phyloP scores from a whole-genome alignment of 2,329 filamentous ascomycete genomes.

The Aspergillus pseudoviridinutans region DNA sequence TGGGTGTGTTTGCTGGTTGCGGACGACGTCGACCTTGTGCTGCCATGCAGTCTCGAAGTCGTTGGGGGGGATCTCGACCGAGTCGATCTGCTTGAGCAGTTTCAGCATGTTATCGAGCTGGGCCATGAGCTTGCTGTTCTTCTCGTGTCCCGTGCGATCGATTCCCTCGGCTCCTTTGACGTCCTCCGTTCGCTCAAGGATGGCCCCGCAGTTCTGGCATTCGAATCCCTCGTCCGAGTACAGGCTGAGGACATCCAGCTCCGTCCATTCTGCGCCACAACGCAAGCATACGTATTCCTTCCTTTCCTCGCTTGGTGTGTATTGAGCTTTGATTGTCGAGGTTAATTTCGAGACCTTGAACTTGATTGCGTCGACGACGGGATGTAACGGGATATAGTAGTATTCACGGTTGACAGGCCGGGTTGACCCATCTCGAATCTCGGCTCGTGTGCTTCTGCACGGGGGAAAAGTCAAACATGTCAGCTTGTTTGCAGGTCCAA shows the following conservation, averaged over 20 bases:
- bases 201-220: constrained; percentile 70
- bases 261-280: constrained; percentile 83
- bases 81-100: constrained; percentile 47
- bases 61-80: constrained; percentile 45
- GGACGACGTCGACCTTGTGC: constrained; percentile 43
- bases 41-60: constrained; percentile 49
- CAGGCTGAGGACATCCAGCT: constrained; percentile 80
- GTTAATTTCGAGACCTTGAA: constrained; percentile 86
- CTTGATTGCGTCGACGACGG: constrained; percentile 93
- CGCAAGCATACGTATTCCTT: constrained; percentile 85
- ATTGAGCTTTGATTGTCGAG: constrained; percentile 80
- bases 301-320: constrained; percentile 74
- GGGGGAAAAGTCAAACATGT: constrained; percentile 7
- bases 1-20: constrained; percentile 42
- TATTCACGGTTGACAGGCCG: constrained; percentile 84
- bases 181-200: constrained; percentile 44
- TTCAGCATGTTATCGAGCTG: constrained; percentile 46
- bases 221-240: constrained; percentile 67
- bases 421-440: constrained; percentile 74
- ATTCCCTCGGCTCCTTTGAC: constrained; percentile 41
- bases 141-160: constrained; percentile 47
- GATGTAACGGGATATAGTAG: constrained; percentile 95
- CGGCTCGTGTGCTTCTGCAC: constrained; percentile 65
- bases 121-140: constrained; percentile 47
- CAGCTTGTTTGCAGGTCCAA: constrained; percentile 8